Evolutionary conservation across 768 basidiomycete genomes (phyloP).

Genomic region (Pleurotus djamor): DNA sequence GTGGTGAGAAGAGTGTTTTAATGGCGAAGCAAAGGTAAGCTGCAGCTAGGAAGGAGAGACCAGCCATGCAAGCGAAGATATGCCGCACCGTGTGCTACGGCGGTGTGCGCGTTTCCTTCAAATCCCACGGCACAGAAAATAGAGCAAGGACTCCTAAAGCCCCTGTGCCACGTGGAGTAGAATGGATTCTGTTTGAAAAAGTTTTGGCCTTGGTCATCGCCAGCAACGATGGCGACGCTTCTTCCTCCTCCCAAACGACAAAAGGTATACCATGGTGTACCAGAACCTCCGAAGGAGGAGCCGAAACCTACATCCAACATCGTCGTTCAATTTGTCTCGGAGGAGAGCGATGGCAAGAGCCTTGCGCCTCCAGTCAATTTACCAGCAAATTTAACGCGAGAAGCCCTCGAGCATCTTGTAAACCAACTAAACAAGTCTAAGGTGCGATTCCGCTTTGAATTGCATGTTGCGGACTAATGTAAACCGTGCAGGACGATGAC

Average conservation of each 20-base stretch:
- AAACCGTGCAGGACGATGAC: slow-evolving; percentile 62
- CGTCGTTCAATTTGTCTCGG: slow-evolving; percentile 90
- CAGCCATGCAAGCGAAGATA: too few relatives aligned
- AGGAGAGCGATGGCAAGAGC: slow-evolving; percentile 69
- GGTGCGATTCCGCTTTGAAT: slow-evolving; percentile 37
- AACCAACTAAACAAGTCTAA: slow-evolving; percentile 72
- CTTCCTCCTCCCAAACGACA: slow-evolving; percentile 88
- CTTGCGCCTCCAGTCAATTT: slow-evolving; percentile 88
- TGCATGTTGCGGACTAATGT: not conserved
- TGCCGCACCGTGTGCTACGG: too few relatives aligned
- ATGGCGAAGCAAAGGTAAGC: too few relatives aligned
- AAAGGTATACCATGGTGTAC: slow-evolving; percentile 76
- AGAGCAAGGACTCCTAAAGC: too few relatives aligned
- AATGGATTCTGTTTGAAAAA: too few relatives aligned
- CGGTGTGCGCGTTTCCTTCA: too few relatives aligned
- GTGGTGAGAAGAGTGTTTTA: too few relatives aligned
- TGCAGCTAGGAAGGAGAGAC: too few relatives aligned
- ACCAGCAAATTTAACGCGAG: slow-evolving; percentile 82
- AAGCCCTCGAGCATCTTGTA: slow-evolving; percentile 83
- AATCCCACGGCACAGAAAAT: too few relatives aligned
- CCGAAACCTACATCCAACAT: slow-evolving; percentile 57
- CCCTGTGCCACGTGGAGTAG: too few relatives aligned
- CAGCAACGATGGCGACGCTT: slow-evolving; percentile 69
- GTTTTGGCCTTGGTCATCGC: not conserved
- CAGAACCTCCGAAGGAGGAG: slow-evolving; percentile 57